A percentile compares a stretch with the other conserved stretches of the same genome.
These are phyloP conservation scores for Aspergillus luchuensis DNA, from an alignment of 2,329 filamentous ascomycete species.

Conservation along the genomic window DNA sequence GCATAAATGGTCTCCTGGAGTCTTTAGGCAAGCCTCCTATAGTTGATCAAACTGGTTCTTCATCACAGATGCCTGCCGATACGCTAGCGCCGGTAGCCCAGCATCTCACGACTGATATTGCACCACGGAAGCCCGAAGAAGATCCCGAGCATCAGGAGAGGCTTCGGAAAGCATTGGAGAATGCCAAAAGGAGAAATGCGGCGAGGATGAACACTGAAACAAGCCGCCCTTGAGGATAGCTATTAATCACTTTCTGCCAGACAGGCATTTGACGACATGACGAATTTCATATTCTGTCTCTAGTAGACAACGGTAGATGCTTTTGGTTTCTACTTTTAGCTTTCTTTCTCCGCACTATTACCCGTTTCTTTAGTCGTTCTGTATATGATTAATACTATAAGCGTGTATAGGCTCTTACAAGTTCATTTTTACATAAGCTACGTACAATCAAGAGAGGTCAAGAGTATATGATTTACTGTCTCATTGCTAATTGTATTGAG, in stretches of 20 bases:
- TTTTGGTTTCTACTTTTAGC: no score
- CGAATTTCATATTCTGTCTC: background rate
- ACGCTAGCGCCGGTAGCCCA: slow-evolving; percentile 29
- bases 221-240: background rate
- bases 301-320: no score
- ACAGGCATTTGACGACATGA: background rate
- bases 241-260: background rate
- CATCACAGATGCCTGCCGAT: slow-evolving; percentile 18
- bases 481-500: background rate
- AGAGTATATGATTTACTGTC: background rate
- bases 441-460: background rate
- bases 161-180: slow-evolving; percentile 54
- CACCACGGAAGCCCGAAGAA: slow-evolving; percentile 23
- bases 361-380: no score
- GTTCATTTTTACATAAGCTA: background rate
- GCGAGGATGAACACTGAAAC: slow-evolving; percentile 28
- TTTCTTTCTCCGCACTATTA: no score
- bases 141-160: slow-evolving; percentile 51
- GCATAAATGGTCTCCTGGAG: slow-evolving; percentile 43
- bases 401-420: no score
- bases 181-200: slow-evolving; percentile 58
- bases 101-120: slow-evolving; percentile 25
- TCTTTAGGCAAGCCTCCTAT: slow-evolving; percentile 36
- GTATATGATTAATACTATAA: no score
- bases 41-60: slow-evolving; percentile 14